Evolutionary conservation across 257 asterid species (phyloP).

Genomic region (Phtheirospermum japonicum): DNA sequence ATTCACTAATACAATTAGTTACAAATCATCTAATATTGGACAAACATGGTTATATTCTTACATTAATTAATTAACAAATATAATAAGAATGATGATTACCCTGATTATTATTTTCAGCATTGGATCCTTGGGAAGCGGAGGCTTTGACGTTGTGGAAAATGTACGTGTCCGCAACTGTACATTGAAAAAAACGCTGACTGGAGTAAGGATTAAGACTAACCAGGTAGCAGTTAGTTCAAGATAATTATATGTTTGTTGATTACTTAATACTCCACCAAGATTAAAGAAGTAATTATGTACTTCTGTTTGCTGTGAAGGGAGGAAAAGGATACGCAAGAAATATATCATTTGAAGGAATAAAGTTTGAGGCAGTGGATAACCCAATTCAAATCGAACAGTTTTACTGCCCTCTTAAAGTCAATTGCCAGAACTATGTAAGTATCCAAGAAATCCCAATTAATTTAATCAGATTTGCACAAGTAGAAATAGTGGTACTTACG

Average conservation of each 20-base stretch:
- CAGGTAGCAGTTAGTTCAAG: slow-evolving; percentile 40
- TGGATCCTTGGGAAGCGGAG: slow-evolving; percentile 63
- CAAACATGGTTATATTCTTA: no score
- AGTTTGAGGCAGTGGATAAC: slow-evolving; percentile 45
- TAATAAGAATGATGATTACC: no score
- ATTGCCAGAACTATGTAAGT: slow-evolving; percentile 55
- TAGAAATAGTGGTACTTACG: no score
- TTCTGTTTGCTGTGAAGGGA: slow-evolving; percentile 41
- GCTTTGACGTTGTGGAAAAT: slow-evolving; percentile 52
- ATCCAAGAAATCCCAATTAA: no score
- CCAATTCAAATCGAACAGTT: slow-evolving; percentile 62
- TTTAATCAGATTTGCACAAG: no score
- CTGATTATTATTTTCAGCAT: slow-evolving; percentile 41
- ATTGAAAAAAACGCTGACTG: slow-evolving; percentile 46
- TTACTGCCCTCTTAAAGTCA: slow-evolving; percentile 53
- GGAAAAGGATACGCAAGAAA: slow-evolving; percentile 62
- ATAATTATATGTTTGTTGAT: neutral
- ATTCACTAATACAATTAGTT: no score
- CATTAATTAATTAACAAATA: no score
- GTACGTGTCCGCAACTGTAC: slow-evolving; percentile 58
- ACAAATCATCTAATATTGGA: no score
- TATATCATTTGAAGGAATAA: slow-evolving; percentile 50
- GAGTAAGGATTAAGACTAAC: slow-evolving; percentile 57
- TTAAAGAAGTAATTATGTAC: neutral
- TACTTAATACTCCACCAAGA: neutral